Percentiles rank a stretch among this genome's conserved stretches.
These are phyloP conservation scores for Hortiboletus campestris DNA, from an alignment of 768 basidiomycete species.

Conservation along the genomic window DNA sequence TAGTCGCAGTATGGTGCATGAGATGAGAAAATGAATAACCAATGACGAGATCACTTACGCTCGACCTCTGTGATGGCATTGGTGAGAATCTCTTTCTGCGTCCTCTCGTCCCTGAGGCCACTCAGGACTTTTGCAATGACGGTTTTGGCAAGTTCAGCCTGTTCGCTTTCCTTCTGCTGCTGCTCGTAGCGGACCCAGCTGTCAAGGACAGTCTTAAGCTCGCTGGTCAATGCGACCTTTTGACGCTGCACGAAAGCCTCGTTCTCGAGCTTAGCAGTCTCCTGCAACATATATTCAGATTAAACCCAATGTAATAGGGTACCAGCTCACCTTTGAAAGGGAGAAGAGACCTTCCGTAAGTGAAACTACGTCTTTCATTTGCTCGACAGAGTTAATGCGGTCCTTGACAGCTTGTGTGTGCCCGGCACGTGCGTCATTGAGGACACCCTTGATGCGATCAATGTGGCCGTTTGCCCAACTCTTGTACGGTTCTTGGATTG, in stretches of 20 bases:
- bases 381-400: slow-evolving; percentile 86
- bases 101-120: slow-evolving; percentile 81
- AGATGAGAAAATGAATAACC: not conserved
- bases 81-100: slow-evolving; percentile 78
- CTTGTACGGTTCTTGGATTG: slow-evolving; percentile 81
- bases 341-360: slow-evolving; percentile 89
- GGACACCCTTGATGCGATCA: slow-evolving; percentile 75
- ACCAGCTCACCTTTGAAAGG: slow-evolving; percentile 73
- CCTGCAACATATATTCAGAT: slow-evolving; percentile 42
- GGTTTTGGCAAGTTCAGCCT: slow-evolving; percentile 82
- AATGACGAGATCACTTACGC: slow-evolving; percentile 56
- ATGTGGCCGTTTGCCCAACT: slow-evolving; percentile 92
- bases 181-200: slow-evolving; percentile 99
- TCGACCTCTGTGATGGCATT: slow-evolving; percentile 88
- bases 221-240: slow-evolving; percentile 79
- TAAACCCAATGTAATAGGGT: not conserved
- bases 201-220: slow-evolving; percentile 93
- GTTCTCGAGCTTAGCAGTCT: slow-evolving; percentile 88
- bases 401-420: slow-evolving; percentile 93
- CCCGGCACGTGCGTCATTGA: slow-evolving; percentile 77
- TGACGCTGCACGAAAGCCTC: slow-evolving; percentile 90
- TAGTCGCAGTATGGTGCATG: slow-evolving; percentile 30
- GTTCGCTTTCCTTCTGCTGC: slow-evolving; percentile 94
- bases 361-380: slow-evolving; percentile 94
- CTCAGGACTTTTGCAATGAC: slow-evolving; percentile 89